Evolutionary conservation across 805 yeast genomes (phyloP).

Genomic region (Teunomyces kruisii): DNA sequence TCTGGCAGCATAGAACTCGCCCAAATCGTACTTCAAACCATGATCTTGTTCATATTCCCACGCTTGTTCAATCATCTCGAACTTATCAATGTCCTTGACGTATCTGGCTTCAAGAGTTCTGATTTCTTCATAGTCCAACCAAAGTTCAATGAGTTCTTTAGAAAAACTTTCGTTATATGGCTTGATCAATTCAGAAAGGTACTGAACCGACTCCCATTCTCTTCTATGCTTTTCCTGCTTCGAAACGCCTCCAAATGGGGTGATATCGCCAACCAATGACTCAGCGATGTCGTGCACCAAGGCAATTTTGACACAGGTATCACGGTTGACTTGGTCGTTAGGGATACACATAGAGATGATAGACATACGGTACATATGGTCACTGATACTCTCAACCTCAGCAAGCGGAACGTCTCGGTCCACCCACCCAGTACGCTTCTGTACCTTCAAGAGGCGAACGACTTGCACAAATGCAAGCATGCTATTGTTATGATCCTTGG

Average conservation of each 20-base stretch:
- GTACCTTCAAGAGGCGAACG: slow-evolving; percentile 69
- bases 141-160: slow-evolving; percentile 61
- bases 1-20: slow-evolving; percentile 68
- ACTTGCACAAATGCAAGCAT: slow-evolving; percentile 62
- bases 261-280: slow-evolving; percentile 89
- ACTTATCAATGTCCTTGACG: slow-evolving; percentile 93
- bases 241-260: slow-evolving; percentile 67
- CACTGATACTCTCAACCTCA: slow-evolving; percentile 74
- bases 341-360: slow-evolving; percentile 72
- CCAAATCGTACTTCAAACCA: slow-evolving; percentile 56
- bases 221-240: slow-evolving; percentile 83
- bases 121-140: slow-evolving; percentile 90
- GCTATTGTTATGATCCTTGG: slow-evolving; percentile 38
- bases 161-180: slow-evolving; percentile 68
- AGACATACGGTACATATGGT: slow-evolving; percentile 95
- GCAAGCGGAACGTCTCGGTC: slow-evolving; percentile 55
- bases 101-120: slow-evolving; percentile 79
- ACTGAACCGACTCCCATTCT: slow-evolving; percentile 71
- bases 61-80: slow-evolving; percentile 79
- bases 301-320: slow-evolving; percentile 80
- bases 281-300: slow-evolving; percentile 94
- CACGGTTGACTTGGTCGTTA: slow-evolving; percentile 51
- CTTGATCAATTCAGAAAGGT: slow-evolving; percentile 56
- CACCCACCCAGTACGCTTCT: slow-evolving; percentile 92
- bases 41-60: slow-evolving; percentile 77